Evolutionary conservation across 495 filamentous ascomycete genomes (phyloP).

Genomic region (Hamigera avellanea): DNA sequence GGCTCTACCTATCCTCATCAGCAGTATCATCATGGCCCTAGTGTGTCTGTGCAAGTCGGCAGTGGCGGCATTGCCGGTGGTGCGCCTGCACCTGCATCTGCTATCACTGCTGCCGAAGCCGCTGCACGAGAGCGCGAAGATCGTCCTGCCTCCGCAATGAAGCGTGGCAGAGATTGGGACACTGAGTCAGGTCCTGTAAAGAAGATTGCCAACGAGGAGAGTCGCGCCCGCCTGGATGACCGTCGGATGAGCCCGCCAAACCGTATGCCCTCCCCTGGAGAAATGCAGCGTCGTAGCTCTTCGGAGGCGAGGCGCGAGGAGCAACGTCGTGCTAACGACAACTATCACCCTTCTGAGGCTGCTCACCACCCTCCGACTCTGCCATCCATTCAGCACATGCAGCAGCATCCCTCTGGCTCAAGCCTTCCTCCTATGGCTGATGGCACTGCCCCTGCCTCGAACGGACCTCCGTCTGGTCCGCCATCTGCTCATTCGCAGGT

Average conservation of each 20-base stretch:
- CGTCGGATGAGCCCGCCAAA: conserved; percentile 60
- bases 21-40: conserved; percentile 62
- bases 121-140: conserved; percentile 76
- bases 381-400: conserved; percentile 62
- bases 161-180: conserved; percentile 85
- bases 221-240: conserved; percentile 71
- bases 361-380: conserved; percentile 75
- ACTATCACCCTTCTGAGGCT: conserved; percentile 81
- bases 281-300: conserved; percentile 64
- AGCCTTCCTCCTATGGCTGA: conserved; percentile 45
- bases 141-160: conserved; percentile 66
- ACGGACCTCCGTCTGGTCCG: conserved; percentile 46
- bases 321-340: conserved; percentile 57
- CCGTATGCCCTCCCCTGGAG: conserved; percentile 48
- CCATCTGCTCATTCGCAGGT: conserved; percentile 29
- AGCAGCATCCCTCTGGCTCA: conserved; percentile 36
- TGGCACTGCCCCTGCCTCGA: conserved; percentile 43
- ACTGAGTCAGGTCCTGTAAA: conserved; percentile 55
- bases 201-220: conserved; percentile 82
- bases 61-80: conserved; percentile 68
- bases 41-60: conserved; percentile 46
- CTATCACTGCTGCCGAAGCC: conserved; percentile 61
- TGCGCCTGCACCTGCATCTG: conserved; percentile 61
- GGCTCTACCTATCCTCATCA: conserved; percentile 71
- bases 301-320: conserved; percentile 64